These are phyloP conservation scores for Neofusicoccum sp. DNA, from an alignment of 2,329 filamentous ascomycete genomes.

Conservation along the genomic window DNA sequence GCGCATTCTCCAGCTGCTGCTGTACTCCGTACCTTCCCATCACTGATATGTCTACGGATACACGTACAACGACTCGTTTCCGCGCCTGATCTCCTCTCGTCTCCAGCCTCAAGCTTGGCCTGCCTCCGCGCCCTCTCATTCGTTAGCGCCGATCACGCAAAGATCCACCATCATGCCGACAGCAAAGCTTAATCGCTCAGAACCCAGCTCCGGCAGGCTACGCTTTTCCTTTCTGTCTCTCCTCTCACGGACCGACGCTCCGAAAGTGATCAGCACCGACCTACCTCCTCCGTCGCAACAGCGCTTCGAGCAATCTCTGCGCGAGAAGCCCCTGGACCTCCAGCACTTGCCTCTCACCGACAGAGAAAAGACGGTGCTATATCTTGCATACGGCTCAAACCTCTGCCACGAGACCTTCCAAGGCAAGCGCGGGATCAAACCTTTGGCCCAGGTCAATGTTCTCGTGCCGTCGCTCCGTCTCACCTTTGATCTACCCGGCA, in stretches of 20 bases:
- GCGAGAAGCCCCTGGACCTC: conserved; percentile 2
- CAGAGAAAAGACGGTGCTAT: conserved; percentile 36
- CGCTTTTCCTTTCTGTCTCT: neutral
- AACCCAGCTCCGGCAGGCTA: neutral
- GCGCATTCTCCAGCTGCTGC: neutral
- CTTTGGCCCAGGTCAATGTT: conserved; percentile 79
- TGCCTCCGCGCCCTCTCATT: neutral
- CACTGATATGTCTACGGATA: too few species aligned
- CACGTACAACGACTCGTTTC: neutral
- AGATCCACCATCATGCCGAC: neutral
- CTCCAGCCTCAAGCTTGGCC: neutral
- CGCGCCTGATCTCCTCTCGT: neutral
- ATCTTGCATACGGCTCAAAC: conserved; percentile 84
- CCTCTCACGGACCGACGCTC: neutral
- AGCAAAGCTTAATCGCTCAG: neutral
- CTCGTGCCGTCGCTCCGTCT: conserved; percentile 76
- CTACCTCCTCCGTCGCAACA: neutral
- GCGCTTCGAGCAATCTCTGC: neutral
- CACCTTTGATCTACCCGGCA: conserved; percentile 81
- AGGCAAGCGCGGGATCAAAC: conserved; percentile 75
- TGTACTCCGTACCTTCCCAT: neutral
- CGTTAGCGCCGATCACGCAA: neutral
- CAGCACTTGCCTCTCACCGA: neutral
- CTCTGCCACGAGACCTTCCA: conserved; percentile 79
- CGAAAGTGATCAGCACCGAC: neutral